Evolutionary conservation across 1,284 basidiomycete species (phyloP), one percentile per base, ranked within the genome.

Genomic region (Schizophyllum commune): DNA sequence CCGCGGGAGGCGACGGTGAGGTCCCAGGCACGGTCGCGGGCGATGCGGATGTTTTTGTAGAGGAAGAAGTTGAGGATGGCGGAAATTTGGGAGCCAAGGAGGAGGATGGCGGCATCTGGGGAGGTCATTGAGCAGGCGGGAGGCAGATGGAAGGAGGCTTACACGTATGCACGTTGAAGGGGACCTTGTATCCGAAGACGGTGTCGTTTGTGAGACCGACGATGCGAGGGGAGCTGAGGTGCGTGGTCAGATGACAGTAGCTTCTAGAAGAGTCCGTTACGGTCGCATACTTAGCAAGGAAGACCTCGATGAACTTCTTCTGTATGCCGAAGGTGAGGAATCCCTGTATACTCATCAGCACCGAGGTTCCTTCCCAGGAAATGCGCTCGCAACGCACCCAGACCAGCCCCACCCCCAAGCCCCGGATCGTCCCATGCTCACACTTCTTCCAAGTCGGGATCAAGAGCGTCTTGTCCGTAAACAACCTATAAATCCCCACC

Each of bases 41-140:
- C 88, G 58, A 93, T 81, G 32, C 83, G 82, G 58, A 94, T 84
- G 72, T 94, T 94, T 52, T 85, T 82, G 57, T 82, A 78, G 58
- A 95, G 81, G 74, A 94, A 94, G 77, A 89, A 94, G 6, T 78
- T 79, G 59, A 94, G 78, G 61, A 96, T 88, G 32, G 73, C 73
- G 0, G 88, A 88, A 39, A 91, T 69, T 73, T 95, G 92, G 2
- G 83, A 77, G 5, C 88, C 82, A 5, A 94, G 71, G 63, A 93
- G 80, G 61, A 92, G 77, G 17, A 91, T 70, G 0, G 91, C 83
- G 5, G 91, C 90, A 69, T 92, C 91, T 93, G 68, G 2, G 57
- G 53, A 51, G 47, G 20, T 57, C 54, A 33, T 17, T 13, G 22
- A 33, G 58, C 13, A 57, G 54, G 20, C 32, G 13, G 21, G 21